phyloP scores from a whole-genome alignment of 2,329 filamentous ascomycete genomes.

The Ploettnerulaceae sp. region DNA sequence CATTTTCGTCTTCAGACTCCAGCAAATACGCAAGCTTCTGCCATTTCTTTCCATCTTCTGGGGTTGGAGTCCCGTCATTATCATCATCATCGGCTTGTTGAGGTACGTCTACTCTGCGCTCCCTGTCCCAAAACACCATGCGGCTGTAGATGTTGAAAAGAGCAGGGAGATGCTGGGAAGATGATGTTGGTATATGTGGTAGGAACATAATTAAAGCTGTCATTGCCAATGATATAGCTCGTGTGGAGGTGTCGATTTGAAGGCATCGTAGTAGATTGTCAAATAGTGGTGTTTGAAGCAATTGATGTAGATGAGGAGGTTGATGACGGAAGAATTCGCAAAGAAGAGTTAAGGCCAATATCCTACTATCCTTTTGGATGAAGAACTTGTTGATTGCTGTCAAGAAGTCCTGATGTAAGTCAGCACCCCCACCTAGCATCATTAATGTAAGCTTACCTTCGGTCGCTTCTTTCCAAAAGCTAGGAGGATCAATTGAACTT shows the following conservation, averaged over 20 bases:
- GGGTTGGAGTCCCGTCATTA: constrained; percentile 36
- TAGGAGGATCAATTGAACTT: constrained; percentile 42
- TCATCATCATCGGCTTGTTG: constrained; percentile 16
- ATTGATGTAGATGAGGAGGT: constrained; percentile 70
- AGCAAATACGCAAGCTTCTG: constrained; percentile 57
- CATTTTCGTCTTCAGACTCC: constrained; percentile 55
- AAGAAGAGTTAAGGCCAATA: constrained; percentile 60
- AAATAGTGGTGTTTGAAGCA: constrained; percentile 68
- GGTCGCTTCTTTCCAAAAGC: constrained; percentile 61
- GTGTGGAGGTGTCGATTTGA: constrained; percentile 72
- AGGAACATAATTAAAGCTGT: constrained; percentile 76
- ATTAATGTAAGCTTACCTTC: constrained; percentile 40
- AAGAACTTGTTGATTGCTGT: constrained; percentile 60
- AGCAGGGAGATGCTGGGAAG: constrained; percentile 63
- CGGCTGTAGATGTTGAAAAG: constrained; percentile 80
- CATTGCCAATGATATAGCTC: constrained; percentile 69
- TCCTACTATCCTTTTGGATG: constrained; percentile 57
- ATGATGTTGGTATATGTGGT: constrained; percentile 70
- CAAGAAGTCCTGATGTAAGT: constrained; percentile 55
- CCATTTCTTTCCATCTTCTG: constrained; percentile 47
- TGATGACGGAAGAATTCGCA: constrained; percentile 70
- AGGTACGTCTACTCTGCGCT: constrained; percentile 20
- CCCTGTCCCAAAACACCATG: constrained; percentile 69
- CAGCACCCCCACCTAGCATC: constrained; percentile 9
- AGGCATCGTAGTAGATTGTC: constrained; percentile 67